Percentiles rank a stretch among this genome's conserved stretches.
Conservation (phyloP, 2,329 filamentous ascomycete species). For the Sporothrix inflata region DNA sequence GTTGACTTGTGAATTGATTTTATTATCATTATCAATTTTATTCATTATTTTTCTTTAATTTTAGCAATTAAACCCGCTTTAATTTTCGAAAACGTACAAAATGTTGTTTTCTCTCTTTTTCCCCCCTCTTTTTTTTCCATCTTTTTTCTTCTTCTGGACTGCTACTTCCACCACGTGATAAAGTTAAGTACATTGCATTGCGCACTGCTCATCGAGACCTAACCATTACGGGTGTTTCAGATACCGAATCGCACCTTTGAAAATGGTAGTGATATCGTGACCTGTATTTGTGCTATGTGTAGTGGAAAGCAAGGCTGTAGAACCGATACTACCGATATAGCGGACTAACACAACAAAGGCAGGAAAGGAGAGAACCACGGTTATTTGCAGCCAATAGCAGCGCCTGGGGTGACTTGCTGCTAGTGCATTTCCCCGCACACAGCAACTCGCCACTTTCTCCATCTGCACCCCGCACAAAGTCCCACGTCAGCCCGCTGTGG, state of each 20-base stretch:
- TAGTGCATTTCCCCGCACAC: background rate
- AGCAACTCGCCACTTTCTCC: background rate
- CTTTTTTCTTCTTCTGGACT: no score
- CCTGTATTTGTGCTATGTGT: background rate
- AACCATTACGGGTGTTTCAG: no score
- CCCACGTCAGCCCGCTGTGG: background rate
- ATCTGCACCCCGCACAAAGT: background rate
- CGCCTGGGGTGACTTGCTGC: background rate
- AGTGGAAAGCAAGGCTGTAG: background rate
- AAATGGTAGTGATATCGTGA: background rate
- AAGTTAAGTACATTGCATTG: no score
- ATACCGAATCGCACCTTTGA: background rate
- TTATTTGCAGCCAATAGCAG: background rate
- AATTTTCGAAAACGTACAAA: no score
- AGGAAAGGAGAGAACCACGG: background rate
- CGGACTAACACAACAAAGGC: background rate
- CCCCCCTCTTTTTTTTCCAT: no score
- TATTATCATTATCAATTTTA: no score
- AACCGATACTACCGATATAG: background rate
- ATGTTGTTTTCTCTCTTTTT: no score
- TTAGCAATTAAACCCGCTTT: no score
- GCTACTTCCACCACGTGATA: no score
- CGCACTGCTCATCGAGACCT: no score
- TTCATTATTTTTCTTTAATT: no score
- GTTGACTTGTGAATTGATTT: no score